Conservation (phyloP, 176 grass and related monocot genomes). For the Zizania latifolia region DNA sequence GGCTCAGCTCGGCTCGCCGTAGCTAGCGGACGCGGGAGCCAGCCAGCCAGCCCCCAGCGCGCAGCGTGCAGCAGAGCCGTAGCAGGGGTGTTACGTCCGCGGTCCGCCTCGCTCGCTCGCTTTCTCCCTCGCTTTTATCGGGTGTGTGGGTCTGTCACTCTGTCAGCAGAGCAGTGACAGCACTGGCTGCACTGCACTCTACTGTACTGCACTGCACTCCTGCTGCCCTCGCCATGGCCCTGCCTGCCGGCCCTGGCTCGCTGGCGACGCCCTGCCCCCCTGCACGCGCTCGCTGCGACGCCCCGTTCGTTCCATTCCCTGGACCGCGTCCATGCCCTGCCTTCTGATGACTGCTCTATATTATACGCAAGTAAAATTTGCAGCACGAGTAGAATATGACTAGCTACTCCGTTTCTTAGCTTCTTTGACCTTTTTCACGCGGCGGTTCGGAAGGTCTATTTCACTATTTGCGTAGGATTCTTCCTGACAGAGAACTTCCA, state of each 20-base stretch:
- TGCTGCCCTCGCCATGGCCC: background rate
- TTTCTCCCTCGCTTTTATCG: background rate
- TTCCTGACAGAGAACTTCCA: too few relatives aligned
- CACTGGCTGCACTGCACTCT: too few relatives aligned
- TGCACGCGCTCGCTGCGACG: too few relatives aligned
- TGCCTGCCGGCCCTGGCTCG: conserved; percentile 7
- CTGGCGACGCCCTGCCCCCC: too few relatives aligned
- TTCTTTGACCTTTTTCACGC: too few relatives aligned
- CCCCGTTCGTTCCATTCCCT: background rate
- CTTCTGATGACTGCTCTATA: background rate
- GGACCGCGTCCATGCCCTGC: conserved; percentile 18
- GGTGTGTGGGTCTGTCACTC: background rate
- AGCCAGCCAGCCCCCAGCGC: background rate
- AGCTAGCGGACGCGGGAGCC: background rate
- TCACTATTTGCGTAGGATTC: too few relatives aligned
- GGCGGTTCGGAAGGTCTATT: too few relatives aligned
- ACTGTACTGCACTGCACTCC: too few relatives aligned
- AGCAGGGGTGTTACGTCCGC: conserved; percentile 1
- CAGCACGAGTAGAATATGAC: too few relatives aligned
- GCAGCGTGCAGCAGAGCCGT: background rate
- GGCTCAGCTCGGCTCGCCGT: background rate
- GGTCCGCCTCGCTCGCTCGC: background rate
- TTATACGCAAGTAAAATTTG: too few relatives aligned
- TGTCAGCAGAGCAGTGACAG: background rate
- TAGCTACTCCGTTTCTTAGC: too few relatives aligned